Evolutionary conservation across 2,329 filamentous ascomycete species (phyloP).

Genomic region (Apiospora rasikravindrae): DNA sequence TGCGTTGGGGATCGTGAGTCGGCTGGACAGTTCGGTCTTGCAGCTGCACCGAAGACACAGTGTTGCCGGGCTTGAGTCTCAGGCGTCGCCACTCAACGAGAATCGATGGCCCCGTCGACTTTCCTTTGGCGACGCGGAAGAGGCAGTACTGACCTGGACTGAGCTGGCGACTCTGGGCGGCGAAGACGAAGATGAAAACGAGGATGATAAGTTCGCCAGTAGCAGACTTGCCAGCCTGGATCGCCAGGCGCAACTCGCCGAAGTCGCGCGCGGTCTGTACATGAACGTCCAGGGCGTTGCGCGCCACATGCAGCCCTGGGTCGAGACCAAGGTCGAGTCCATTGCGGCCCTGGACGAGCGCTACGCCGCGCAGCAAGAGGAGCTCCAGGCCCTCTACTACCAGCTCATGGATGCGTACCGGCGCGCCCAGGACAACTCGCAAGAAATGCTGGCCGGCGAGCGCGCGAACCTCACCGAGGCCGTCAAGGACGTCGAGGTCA

Average conservation of each 20-base stretch:
- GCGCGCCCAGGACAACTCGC: conserved; percentile 67
- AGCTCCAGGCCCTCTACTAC: conserved; percentile 70
- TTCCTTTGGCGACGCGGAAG: conserved; percentile 77
- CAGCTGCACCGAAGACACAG: conserved; percentile 69
- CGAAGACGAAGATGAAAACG: conserved; percentile 40
- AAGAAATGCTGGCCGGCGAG: conserved; percentile 73
- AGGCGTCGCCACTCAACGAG: conserved; percentile 52
- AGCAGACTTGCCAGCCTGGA: conserved; percentile 21
- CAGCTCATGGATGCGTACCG: conserved; percentile 74
- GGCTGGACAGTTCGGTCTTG: conserved; percentile 47
- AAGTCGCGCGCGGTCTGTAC: conserved; percentile 63
- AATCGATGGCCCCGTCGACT: conserved; percentile 72
- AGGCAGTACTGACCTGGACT: conserved; percentile 73
- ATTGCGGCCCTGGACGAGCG: conserved; percentile 66
- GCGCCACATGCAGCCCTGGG: conserved; percentile 64
- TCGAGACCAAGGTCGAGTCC: conserved; percentile 58
- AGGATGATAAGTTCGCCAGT: neutral
- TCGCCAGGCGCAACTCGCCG: conserved; percentile 42
- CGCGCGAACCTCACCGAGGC: conserved; percentile 71
- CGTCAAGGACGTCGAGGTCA: conserved; percentile 78
- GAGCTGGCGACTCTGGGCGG: conserved; percentile 52
- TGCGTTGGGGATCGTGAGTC: conserved; percentile 54
- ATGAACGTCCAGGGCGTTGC: conserved; percentile 57
- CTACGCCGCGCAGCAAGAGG: conserved; percentile 67
- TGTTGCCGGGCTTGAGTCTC: conserved; percentile 44